phyloP scores from a whole-genome alignment of 1,284 basidiomycete species.

The Mycena sp. region DNA sequence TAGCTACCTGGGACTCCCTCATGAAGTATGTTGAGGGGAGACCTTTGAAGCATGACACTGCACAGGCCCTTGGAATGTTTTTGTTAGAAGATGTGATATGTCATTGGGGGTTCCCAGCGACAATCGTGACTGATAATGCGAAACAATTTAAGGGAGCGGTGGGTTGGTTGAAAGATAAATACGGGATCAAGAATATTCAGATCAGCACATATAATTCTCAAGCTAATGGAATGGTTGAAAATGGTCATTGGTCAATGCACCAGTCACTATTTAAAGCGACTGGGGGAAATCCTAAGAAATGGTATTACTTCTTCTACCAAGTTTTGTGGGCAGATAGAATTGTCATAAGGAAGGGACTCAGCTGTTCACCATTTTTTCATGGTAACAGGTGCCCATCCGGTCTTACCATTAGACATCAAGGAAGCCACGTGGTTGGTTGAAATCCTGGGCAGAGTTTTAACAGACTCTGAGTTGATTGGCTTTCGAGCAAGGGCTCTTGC shows the following conservation, averaged over 20 bases:
- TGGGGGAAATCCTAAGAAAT: neutral
- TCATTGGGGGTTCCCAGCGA: no score
- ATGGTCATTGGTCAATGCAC: neutral
- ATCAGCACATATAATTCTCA: neutral
- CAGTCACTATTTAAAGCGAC: neutral
- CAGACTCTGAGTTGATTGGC: neutral
- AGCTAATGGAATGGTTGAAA: neutral
- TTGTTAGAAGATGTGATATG: no score
- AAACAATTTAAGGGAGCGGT: no score
- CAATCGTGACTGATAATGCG: no score
- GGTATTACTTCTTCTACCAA: neutral
- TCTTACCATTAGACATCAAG: neutral
- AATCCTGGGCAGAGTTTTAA: neutral
- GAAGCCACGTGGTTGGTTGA: neutral
- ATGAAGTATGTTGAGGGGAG: no score
- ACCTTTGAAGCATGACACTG: no score
- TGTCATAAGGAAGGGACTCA: neutral
- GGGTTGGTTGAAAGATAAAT: no score
- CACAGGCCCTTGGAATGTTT: no score
- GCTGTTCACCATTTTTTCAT: neutral
- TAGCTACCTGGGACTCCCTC: neutral
- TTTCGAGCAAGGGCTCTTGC: neutral
- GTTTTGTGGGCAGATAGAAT: no score
- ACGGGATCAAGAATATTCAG: neutral
- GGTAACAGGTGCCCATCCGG: neutral